phyloP scores from a whole-genome alignment of 2,329 filamentous ascomycete genomes.

The Fusarium nurragi region DNA sequence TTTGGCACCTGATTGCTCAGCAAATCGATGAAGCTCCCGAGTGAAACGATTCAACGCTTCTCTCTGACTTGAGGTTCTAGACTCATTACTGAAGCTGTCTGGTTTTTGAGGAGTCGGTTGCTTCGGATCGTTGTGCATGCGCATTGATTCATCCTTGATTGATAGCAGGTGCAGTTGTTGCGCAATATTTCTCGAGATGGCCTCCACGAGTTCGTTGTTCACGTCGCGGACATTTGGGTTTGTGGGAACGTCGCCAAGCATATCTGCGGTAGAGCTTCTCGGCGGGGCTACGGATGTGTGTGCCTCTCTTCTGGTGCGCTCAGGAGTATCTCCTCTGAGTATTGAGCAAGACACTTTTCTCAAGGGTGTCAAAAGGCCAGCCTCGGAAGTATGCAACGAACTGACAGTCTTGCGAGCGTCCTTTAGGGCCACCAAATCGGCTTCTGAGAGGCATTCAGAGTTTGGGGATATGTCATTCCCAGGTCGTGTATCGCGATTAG shows the following conservation, averaged over 20 bases:
- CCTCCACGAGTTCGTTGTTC: constrained; percentile 55
- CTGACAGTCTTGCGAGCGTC: neutral
- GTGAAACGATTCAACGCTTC: constrained; percentile 53
- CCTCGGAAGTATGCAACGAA: neutral
- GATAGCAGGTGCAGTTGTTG: constrained; percentile 57
- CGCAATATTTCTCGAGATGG: constrained; percentile 56
- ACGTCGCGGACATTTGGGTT: constrained; percentile 46
- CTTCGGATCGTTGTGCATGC: neutral
- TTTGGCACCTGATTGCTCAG: constrained; percentile 49
- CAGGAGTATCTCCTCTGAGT: neutral
- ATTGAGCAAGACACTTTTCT: neutral
- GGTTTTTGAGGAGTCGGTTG: neutral
- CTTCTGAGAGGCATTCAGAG: neutral
- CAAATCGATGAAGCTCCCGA: constrained; percentile 45
- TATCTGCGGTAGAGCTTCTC: constrained; percentile 24
- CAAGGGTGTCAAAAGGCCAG: neutral
- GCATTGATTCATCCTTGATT: constrained; percentile 27
- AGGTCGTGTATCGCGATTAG: neutral
- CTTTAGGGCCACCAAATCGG: neutral
- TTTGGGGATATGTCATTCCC: neutral
- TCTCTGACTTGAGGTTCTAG: constrained; percentile 56
- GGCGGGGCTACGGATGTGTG: neutral
- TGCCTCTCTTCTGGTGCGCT: neutral
- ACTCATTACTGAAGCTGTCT: constrained; percentile 36
- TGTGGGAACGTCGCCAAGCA: constrained; percentile 15